Evolutionary conservation across 768 basidiomycete genomes (phyloP).

Genomic region (Leccinum rimulosum): DNA sequence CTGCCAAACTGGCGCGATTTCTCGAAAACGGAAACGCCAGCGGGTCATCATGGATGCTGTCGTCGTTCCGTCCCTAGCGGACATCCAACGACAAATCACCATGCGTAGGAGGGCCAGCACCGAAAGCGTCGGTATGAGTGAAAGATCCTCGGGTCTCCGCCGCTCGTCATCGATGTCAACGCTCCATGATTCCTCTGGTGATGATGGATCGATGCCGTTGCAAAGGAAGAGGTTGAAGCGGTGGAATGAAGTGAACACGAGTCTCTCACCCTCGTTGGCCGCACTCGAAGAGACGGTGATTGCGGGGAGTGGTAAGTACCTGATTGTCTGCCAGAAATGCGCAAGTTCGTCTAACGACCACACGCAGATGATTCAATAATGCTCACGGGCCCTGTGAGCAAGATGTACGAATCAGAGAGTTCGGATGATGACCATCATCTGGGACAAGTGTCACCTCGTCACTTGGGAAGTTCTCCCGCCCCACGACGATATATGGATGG

Average conservation of each 20-base stretch:
- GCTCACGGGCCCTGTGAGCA: slow-evolving; percentile 12
- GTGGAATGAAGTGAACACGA: slow-evolving; percentile 20
- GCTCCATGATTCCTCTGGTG: slow-evolving; percentile 13
- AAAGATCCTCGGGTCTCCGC: slow-evolving; percentile 19
- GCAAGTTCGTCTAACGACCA: slow-evolving; percentile 2
- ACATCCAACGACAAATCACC: slow-evolving; percentile 20
- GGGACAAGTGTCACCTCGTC: slow-evolving; percentile 70
- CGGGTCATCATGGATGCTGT: slow-evolving; percentile 52
- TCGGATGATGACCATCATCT: slow-evolving; percentile 66
- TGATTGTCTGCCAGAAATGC: not conserved
- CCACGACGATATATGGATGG: slow-evolving; percentile 38
- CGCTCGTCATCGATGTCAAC: slow-evolving; percentile 27
- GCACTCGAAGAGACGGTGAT: slow-evolving; percentile 30
- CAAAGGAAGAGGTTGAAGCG: slow-evolving; percentile 26
- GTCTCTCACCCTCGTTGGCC: slow-evolving; percentile 16
- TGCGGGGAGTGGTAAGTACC: slow-evolving; percentile 33
- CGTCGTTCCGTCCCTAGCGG: slow-evolving; percentile 40
- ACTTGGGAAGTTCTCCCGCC: slow-evolving; percentile 56
- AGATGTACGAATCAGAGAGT: slow-evolving; percentile 23
- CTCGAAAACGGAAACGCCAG: slow-evolving; percentile 44
- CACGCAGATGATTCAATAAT: slow-evolving; percentile 50
- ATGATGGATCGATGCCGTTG: slow-evolving; percentile 16
- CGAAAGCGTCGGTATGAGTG: slow-evolving; percentile 2
- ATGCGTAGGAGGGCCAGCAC: slow-evolving; percentile 23
- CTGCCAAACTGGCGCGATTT: slow-evolving; percentile 2